Percentiles rank a stretch among this genome's conserved stretches.
These are phyloP conservation scores for Protostelium mycophagum DNA, from an alignment of 78 protist genomes.

Conservation along the genomic window DNA sequence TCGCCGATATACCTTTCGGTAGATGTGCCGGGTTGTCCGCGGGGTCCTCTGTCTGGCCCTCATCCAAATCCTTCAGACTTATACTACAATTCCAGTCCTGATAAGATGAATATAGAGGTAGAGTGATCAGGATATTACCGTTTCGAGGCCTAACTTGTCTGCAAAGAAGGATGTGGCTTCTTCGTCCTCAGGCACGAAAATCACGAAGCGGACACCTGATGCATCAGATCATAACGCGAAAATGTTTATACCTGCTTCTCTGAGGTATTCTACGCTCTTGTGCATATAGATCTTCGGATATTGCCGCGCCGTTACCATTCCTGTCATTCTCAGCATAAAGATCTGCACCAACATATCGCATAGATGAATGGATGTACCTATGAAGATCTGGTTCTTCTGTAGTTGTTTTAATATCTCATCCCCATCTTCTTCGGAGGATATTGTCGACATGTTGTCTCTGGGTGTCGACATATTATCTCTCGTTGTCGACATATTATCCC, in stretches of 20 bases:
- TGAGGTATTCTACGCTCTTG: background rate
- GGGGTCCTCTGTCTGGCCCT: slow-evolving; percentile 18
- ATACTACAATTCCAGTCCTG: slow-evolving; percentile 72
- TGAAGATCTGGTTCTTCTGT: slow-evolving; percentile 52
- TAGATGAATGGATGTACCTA: slow-evolving; percentile 12
- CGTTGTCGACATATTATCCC: slow-evolving; percentile 17
- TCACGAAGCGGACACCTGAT: slow-evolving; percentile 63
- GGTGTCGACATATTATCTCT: background rate
- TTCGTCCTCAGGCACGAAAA: slow-evolving; percentile 26
- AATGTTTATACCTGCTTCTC: background rate
- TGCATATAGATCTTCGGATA: background rate
- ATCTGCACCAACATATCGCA: background rate
- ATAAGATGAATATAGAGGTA: no score
- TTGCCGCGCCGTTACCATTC: background rate
- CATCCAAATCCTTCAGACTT: slow-evolving; percentile 41
- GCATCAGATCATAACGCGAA: background rate
- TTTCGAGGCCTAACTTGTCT: slow-evolving; percentile 59
- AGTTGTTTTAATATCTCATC: slow-evolving; percentile 42
- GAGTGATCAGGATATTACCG: background rate
- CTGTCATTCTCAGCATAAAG: background rate
- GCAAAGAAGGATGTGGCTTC: slow-evolving; percentile 48
- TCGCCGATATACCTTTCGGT: slow-evolving; percentile 59
- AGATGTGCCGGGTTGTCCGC: slow-evolving; percentile 60
- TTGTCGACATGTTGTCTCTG: background rate
- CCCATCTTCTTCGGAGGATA: background rate